phyloP scores from a whole-genome alignment of 2,329 filamentous ascomycete genomes.

The Myriosclerotinia scirpicola region DNA sequence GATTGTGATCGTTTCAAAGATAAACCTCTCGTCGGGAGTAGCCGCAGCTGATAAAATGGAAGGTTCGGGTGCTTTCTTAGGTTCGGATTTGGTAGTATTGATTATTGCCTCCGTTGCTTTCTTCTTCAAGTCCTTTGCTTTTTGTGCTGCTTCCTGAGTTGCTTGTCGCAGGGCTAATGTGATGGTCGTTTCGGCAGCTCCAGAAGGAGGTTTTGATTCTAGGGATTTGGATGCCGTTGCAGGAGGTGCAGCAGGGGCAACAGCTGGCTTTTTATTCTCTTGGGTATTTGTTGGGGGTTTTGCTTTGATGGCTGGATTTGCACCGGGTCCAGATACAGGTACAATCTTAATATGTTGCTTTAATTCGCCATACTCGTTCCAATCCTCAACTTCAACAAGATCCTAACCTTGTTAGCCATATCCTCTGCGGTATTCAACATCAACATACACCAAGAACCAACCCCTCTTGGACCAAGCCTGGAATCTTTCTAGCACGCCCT shows the following conservation, averaged over 20 bases:
- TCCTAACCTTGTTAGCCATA: constrained; percentile 57
- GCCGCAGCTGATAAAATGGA: constrained; percentile 26
- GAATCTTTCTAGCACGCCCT: constrained; percentile 72
- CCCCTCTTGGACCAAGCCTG: constrained; percentile 84
- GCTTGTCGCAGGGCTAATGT: constrained; percentile 53
- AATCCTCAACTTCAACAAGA: constrained; percentile 91
- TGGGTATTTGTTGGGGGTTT: constrained; percentile 38
- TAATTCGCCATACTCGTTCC: constrained; percentile 98
- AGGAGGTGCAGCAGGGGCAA: constrained; percentile 33
- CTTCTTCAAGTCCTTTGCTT: constrained; percentile 60
- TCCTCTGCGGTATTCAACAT: constrained; percentile 2
- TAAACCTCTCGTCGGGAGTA: constrained; percentile 20
- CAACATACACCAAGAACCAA: constrained; percentile 76
- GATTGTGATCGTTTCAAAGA: constrained; percentile 25
- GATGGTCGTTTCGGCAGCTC: constrained; percentile 36
- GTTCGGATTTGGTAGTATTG: constrained; percentile 31
- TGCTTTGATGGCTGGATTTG: constrained; percentile 26
- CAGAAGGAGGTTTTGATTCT: constrained; percentile 26
- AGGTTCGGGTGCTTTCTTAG: constrained; percentile 25
- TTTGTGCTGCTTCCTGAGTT: constrained; percentile 64
- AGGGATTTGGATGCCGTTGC: constrained; percentile 26
- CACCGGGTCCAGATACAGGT: constrained; percentile 27
- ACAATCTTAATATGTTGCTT: constrained; percentile 63
- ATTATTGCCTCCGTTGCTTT: constrained; percentile 28
- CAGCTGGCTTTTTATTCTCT: constrained; percentile 39